These are phyloP conservation scores for Cupressus sempervirens DNA, from an alignment of 75 land plant genomes.

Conservation along the genomic window DNA sequence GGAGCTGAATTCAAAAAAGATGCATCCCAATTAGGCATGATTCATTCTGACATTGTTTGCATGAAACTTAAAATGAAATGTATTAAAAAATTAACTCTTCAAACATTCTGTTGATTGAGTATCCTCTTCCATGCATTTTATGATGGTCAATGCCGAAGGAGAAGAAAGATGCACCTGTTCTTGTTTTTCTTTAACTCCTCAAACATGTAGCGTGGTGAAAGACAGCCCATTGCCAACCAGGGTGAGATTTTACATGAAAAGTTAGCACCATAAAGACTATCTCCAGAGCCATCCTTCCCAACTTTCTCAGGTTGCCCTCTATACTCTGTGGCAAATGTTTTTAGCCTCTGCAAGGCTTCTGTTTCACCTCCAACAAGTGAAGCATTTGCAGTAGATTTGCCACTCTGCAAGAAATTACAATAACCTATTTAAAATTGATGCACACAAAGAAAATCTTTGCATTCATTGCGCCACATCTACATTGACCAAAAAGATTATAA, in stretches of 20 bases:
- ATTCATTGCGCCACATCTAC: not conserved
- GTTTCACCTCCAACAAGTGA: slow-evolving; percentile 81
- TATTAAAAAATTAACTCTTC: not conserved
- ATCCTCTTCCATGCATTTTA: not conserved
- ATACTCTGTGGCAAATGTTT: slow-evolving; percentile 68
- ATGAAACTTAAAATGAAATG: not conserved
- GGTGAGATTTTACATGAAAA: slow-evolving; percentile 97
- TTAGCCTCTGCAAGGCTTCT: slow-evolving; percentile 81
- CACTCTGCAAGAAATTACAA: slow-evolving; percentile 37
- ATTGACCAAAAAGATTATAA: not conserved
- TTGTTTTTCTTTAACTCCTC: slow-evolving; percentile 80
- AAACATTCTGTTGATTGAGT: not conserved
- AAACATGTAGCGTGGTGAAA: slow-evolving; percentile 92
- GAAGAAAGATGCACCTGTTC: slow-evolving; percentile 33
- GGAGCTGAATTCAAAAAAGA: slow-evolving; percentile 23
- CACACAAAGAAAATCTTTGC: not conserved
- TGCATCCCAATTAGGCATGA: not conserved
- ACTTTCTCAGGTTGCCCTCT: slow-evolving; percentile 48
- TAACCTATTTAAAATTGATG: not conserved
- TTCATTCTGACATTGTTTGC: not conserved
- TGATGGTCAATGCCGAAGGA: not conserved
- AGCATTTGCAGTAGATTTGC: slow-evolving; percentile 43
- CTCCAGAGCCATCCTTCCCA: slow-evolving; percentile 28
- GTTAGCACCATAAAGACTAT: slow-evolving; percentile 89
- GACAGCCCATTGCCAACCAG: slow-evolving; percentile 93